phyloP scores from a whole-genome alignment of 176 grass and related monocot species.

The Eragrostis nindensis region DNA sequence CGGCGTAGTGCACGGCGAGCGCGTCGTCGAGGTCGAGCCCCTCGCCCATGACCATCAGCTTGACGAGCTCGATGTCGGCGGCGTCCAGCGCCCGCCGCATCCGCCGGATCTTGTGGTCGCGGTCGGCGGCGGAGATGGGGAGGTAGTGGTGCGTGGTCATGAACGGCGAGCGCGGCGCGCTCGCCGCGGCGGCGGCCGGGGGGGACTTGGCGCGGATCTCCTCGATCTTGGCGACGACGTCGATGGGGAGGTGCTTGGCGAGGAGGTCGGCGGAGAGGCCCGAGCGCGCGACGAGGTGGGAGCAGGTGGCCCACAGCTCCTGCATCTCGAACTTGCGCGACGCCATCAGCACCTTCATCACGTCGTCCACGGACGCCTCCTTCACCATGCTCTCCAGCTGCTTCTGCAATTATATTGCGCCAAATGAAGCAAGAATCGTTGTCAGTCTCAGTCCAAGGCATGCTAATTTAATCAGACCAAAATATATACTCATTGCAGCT shows the following conservation, averaged over 20 bases:
- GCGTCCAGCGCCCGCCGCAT: constrained; percentile 91
- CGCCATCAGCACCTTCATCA: constrained; percentile 93
- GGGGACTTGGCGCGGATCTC: constrained; percentile 81
- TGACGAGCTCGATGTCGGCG: constrained; percentile 96
- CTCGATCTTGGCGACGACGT: constrained; percentile 77
- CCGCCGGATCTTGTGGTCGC: constrained; percentile 88
- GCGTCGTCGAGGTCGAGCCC: constrained; percentile 96
- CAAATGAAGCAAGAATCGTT: background rate
- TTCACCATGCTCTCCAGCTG: constrained; percentile 94
- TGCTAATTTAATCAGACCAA: background rate
- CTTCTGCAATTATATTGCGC: constrained; percentile 51
- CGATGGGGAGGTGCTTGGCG: constrained; percentile 90
- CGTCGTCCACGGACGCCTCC: constrained; percentile 92
- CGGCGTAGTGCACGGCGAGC: constrained; percentile 91
- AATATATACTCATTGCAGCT: background rate
- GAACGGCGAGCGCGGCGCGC: constrained; percentile 64
- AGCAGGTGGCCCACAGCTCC: constrained; percentile 82
- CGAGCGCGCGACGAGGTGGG: constrained; percentile 81
- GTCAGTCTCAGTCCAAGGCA: background rate
- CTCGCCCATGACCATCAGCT: constrained; percentile 99
- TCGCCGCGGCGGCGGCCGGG: background rate
- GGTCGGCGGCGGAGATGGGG: constrained; percentile 57
- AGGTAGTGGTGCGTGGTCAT: constrained; percentile 60
- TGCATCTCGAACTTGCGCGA: constrained; percentile 91
- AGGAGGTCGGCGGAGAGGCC: constrained; percentile 87